Evolutionary conservation across 2,329 filamentous ascomycete species (phyloP).

Genomic region (Periconia sp.): DNA sequence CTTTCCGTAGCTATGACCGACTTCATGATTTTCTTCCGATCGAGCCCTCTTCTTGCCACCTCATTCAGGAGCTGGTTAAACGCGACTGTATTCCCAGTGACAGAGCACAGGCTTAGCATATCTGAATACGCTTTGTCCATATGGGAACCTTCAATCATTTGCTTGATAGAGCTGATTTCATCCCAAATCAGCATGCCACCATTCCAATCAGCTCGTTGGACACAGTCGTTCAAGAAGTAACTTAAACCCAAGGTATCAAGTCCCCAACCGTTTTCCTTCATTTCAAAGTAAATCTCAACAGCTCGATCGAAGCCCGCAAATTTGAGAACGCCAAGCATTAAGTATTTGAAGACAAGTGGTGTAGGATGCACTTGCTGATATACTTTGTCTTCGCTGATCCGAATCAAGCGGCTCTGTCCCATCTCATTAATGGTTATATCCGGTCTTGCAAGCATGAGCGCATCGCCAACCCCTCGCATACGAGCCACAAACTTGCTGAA

Average conservation of each 20-base stretch:
- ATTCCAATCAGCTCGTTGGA: conserved; percentile 40
- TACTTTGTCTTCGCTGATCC: conserved; percentile 28
- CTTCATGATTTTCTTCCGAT: conserved; percentile 27
- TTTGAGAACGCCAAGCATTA: conserved; percentile 47
- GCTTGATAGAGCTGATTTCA: conserved; percentile 41
- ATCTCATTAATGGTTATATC: conserved; percentile 40
- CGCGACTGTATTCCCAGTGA: conserved; percentile 31
- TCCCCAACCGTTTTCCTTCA: conserved; percentile 51
- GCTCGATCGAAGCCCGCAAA: conserved; percentile 50
- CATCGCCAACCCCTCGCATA: conserved; percentile 45
- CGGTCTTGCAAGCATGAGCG: conserved; percentile 46
- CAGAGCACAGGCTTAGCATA: conserved; percentile 36
- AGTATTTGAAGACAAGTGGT: conserved; percentile 46
- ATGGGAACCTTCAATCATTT: conserved; percentile 17
- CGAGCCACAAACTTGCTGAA: conserved; percentile 45
- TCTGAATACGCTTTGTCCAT: conserved; percentile 32
- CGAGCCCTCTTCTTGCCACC: conserved; percentile 22
- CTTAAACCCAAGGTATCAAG: conserved; percentile 44
- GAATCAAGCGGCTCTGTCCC: conserved; percentile 27
- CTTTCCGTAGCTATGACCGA: neutral
- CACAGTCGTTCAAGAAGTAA: conserved; percentile 45
- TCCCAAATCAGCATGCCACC: conserved; percentile 44
- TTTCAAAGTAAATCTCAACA: conserved; percentile 44
- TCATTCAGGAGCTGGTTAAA: conserved; percentile 37
- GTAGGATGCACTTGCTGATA: conserved; percentile 49